Conservation (phyloP, 805 yeast genomes). For the Pichia thaimueangensis region DNA sequence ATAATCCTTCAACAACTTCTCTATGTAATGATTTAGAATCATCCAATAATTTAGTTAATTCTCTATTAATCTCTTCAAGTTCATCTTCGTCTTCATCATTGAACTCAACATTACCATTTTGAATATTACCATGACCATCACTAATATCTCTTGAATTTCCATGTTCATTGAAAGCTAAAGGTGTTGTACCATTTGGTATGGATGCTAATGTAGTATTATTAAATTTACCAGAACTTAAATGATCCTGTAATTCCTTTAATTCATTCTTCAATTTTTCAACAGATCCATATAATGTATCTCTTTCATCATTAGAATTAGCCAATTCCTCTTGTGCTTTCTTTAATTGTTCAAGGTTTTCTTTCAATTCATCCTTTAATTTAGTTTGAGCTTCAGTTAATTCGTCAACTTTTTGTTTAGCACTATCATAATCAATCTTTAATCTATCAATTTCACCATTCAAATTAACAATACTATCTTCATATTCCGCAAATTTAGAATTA, state of each 20-base stretch:
- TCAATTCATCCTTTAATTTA: slow-evolving; percentile 57
- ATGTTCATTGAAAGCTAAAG: slow-evolving; percentile 13
- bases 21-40: slow-evolving; percentile 67
- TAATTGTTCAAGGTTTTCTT: slow-evolving; percentile 54
- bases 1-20: slow-evolving; percentile 80
- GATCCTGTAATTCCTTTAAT: slow-evolving; percentile 29
- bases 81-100: slow-evolving; percentile 34
- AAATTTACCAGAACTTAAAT: slow-evolving; percentile 18
- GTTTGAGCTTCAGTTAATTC: slow-evolving; percentile 56
- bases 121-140: not conserved
- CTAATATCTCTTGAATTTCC: not conserved
- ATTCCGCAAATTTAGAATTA: slow-evolving; percentile 39
- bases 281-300: slow-evolving; percentile 57
- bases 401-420: slow-evolving; percentile 53
- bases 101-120: not conserved
- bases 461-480: slow-evolving; percentile 40
- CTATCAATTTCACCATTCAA: slow-evolving; percentile 50
- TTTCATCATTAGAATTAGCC: slow-evolving; percentile 54
- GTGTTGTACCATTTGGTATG: slow-evolving; percentile 13
- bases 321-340: slow-evolving; percentile 53
- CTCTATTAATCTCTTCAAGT: slow-evolving; percentile 69
- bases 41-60: slow-evolving; percentile 61
- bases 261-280: slow-evolving; percentile 48
- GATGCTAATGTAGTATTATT: slow-evolving; percentile 11
- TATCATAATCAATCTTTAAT: slow-evolving; percentile 50